Conservation (phyloP, 139 green algal species). For the Volvox reticuliferus region DNA sequence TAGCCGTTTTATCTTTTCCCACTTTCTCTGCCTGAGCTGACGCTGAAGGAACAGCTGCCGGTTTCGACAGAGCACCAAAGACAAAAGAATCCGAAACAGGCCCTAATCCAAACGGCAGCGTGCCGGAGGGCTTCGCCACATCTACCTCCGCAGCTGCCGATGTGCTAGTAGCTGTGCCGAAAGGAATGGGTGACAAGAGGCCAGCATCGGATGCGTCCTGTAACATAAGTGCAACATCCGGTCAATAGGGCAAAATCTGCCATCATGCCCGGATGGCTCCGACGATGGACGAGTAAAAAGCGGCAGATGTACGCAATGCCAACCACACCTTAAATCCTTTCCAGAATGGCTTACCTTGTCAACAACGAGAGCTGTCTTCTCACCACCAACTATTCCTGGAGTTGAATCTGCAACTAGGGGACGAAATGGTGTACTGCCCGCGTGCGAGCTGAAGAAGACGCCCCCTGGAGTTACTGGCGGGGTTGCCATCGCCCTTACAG, state of each 20-base stretch:
- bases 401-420: neutral
- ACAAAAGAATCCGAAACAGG: neutral
- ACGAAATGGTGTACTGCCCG: constrained; percentile 32
- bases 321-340: no score
- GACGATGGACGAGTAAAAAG: no score
- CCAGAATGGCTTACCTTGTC: neutral
- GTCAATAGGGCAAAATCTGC: no score
- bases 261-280: no score
- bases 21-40: neutral
- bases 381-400: neutral
- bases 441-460: constrained; percentile 15
- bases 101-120: neutral
- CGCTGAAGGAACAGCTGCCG: neutral
- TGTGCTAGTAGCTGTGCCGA: neutral
- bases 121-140: neutral
- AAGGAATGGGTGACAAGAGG: no score
- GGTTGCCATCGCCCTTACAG: neutral
- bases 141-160: neutral
- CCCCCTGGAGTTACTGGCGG: constrained; percentile 1
- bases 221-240: no score
- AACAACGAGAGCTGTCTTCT: neutral
- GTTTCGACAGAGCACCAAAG: neutral
- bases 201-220: no score
- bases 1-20: neutral
- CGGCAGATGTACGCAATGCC: no score